Base-by-base conservation (phyloP, 2,329 filamentous ascomycete species). In the Aotearoamyces nothofagi region DNA sequence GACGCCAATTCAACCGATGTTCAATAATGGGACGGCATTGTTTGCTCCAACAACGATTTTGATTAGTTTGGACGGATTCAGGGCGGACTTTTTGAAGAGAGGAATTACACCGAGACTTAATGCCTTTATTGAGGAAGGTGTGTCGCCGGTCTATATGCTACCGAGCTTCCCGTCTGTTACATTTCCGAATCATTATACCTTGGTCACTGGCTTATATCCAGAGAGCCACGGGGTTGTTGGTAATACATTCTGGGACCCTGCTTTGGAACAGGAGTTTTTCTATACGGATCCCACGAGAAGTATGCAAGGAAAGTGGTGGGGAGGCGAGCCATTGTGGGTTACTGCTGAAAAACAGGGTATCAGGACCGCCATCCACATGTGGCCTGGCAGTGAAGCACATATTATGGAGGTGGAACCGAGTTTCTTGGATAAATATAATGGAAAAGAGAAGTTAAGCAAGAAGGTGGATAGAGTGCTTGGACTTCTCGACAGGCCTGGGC, bases 91-190 rank as follows among this genome's bases (percentile, higher is more conserved):
- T 44, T 59, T 94, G 17, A 69, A 77, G 39, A 74, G 83, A 8
- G 76, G 74, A 1, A 54, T 94, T 16, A 92, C 86, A 1, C 86
- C 86, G 1, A 72, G 76, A 1, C 61, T 94, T 7, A 80, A 71
- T 40, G 66, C 71, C 78, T 45, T 98, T 39, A 62, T 93, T 36
- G 67, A 70, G 35, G 72, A 83, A 39, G 90, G 90, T 16, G 74
- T 96, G 8, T 93, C 86, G 5, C 87, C 90, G 3, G 66, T 73
- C 39, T 94, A 87, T 54, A 94, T 98, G 84, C 66, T 72, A 5
- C 90, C 90, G 0, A 92, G 83, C 22, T 98, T 98, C 40, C 90
- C 90, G 0, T 92, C 82, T 13, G 82, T 98, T 25, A 98, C 90
- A 0, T 98, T 98, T 44, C 90, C 90, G 9, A 87, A 96, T 43